Base-by-base conservation (phyloP, 2,329 filamentous ascomycete species). In the Pseudogymnoascus sp. region DNA sequence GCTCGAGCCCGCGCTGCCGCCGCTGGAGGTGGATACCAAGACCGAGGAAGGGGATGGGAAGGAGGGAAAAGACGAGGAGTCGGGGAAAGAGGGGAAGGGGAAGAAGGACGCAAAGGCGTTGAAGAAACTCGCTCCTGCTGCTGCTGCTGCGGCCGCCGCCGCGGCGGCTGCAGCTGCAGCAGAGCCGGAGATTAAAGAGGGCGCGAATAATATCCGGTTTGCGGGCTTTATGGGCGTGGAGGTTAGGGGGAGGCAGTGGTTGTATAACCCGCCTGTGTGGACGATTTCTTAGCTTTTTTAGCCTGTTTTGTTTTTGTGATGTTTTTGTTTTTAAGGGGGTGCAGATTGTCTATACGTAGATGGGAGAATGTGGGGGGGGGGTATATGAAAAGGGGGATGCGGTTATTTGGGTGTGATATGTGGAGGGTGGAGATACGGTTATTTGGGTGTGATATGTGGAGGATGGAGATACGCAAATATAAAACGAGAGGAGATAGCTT, bases 211-310 rank as follows among this genome's bases (percentile, higher is more conserved):
- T 68, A 85, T 93, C 64, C 85, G 90, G 45, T 89, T 93, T 74
- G 87, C 90, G 1, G 88, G 87, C 4, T 93, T 93, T 73, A 76
- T 92, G 64, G 84, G 83, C 16, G 82, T 92, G 34, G 90, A 93
- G 76, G 89, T 93, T 6, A 80, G 88, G 67, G 89, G 89, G 21
- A 84, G 89, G 65, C 90, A 90, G 75, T 87, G 92, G 60, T 77
- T 93, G 70, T 79, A 85, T 66, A 92, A 92, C 77, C 88, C 90
- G 19, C 89, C 90, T 13, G 87, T 93, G 34, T 93, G 85, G 85
- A 81, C 81, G 10, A 68, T 87, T 65, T 73, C 72, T 62, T 79
- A 66, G 63, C 43, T 16, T 41, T 37, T 41, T 41, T 19, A 41
- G 36, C 36, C 36, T 34, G 31, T 34, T 13, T n/a, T 39, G 23